Conservation (phyloP, 2,329 filamentous ascomycete genomes). For the Fonsecaea multimorphosa region DNA sequence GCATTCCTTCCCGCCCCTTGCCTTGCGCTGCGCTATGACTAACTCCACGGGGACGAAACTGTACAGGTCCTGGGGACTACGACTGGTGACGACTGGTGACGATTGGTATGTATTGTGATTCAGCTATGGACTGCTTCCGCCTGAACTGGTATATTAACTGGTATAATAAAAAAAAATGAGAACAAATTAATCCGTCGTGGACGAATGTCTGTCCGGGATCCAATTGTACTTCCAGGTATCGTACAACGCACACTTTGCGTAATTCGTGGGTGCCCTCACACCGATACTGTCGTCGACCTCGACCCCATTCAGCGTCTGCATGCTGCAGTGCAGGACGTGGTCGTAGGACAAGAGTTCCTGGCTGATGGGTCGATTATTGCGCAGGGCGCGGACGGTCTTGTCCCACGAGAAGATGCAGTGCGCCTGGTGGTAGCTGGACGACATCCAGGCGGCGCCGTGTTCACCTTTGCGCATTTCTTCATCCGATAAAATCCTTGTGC, state of each 20-base stretch:
- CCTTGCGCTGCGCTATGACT: too few relatives aligned
- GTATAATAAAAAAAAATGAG: neutral
- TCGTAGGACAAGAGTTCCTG: conserved; percentile 36
- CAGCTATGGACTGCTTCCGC: neutral
- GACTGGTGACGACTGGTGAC: too few relatives aligned
- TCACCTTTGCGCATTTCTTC: conserved; percentile 38
- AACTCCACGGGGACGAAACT: too few relatives aligned
- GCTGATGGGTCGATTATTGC: conserved; percentile 32
- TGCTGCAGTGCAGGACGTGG: conserved; percentile 36
- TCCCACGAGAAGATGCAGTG: conserved; percentile 38
- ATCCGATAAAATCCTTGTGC: conserved; percentile 18
- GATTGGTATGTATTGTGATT: neutral
- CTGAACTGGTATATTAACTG: neutral
- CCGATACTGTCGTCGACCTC: conserved; percentile 25
- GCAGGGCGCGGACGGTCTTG: conserved; percentile 34
- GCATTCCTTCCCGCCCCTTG: too few relatives aligned
- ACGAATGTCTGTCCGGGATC: conserved; percentile 33
- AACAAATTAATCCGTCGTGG: conserved; percentile 17
- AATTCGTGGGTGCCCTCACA: conserved; percentile 34
- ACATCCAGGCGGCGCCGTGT: conserved; percentile 31
- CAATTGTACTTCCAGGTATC: conserved; percentile 34
- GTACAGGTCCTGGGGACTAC: too few relatives aligned
- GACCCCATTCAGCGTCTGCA: conserved; percentile 25
- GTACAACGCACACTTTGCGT: conserved; percentile 35
- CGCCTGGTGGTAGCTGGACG: conserved; percentile 32